Evolutionary conservation across 2,329 filamentous ascomycete species (phyloP).

Genomic region (Colletotrichum truncatum): DNA sequence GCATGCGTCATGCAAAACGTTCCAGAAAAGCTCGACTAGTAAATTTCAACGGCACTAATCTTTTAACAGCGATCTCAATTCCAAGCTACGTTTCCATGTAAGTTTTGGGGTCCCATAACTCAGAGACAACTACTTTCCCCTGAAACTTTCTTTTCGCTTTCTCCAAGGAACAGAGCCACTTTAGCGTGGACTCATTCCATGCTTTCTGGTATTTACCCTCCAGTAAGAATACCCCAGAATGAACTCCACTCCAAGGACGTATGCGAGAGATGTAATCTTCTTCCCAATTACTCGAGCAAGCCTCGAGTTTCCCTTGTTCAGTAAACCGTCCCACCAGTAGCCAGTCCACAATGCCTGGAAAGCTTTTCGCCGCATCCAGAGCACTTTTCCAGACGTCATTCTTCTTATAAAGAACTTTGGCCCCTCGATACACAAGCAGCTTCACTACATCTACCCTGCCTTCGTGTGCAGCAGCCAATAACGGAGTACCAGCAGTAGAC

Average conservation of each 20-base stretch:
- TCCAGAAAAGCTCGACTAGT: too few relatives aligned
- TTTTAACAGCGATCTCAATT: too few relatives aligned
- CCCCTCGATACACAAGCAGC: background rate
- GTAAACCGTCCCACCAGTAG: background rate
- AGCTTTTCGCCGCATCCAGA: background rate
- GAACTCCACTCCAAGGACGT: background rate
- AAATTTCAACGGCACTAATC: too few relatives aligned
- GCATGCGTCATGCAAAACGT: too few relatives aligned
- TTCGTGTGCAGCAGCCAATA: background rate
- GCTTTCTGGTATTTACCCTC: background rate
- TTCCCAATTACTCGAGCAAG: background rate
- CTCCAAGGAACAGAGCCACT: background rate
- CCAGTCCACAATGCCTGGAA: background rate
- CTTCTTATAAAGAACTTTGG: background rate
- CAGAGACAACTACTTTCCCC: background rate
- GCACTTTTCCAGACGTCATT: background rate
- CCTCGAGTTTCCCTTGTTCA: background rate
- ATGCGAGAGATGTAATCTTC: too few relatives aligned
- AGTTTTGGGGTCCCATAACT: too few relatives aligned
- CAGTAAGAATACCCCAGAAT: background rate
- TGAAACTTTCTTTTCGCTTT: background rate
- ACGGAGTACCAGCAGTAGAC: background rate
- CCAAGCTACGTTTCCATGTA: too few relatives aligned
- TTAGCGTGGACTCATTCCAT: background rate
- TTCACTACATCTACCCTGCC: constrained; percentile 4